Base-by-base conservation (phyloP, 768 basidiomycete genomes). In the Nidularia pulvinata region DNA sequence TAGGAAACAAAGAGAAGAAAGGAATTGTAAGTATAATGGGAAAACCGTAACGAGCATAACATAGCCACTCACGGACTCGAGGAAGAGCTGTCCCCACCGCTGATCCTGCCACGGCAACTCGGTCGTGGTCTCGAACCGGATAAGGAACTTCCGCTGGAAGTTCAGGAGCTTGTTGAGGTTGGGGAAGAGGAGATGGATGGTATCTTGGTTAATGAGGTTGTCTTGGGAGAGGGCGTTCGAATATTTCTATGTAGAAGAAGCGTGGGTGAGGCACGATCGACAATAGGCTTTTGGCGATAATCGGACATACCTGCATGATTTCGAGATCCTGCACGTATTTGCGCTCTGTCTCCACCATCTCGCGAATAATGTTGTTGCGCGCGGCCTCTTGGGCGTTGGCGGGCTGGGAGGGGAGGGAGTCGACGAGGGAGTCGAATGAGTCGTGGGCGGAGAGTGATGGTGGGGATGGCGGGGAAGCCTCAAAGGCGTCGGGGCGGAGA, bases 271-370 rank as follows among this genome's bases (percentile, higher is more conserved):
- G 34, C 50, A 54, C 52, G 22, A 16, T 32, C 46, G 59, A 43
- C 5, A 37, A 19, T 48, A 52, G 52, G 13, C 45, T n/a, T 11
- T n/a, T 37, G 35, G 50, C n/a, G n/a, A 36, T 25, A 49, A 34
- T n/a, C 13, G 7, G 33, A 66, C 86, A 63, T 59, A 93, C 95
- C 83, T 96, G 95, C 81, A 98, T 91, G 63, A 94, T 86, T 69
- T 97, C 95, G 58, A 99, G 77, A 72, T 98, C 97, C 69, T 93
- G 89, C 5, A 98, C 96, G 68, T 93, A 98, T 73, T 94, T 94
- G 60, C 93, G 86, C 69, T 99, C 97, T 0, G 94, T 98, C 69
- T 93, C 91, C 47, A 98, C 83, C 60, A 98, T 85, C 71, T 99
- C 97, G 63, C 83, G 82, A 55, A 95, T 82, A 56, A 90, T 89